phyloP scores from a whole-genome alignment of 2,329 filamentous ascomycete genomes.

The Thelonectria rubi region DNA sequence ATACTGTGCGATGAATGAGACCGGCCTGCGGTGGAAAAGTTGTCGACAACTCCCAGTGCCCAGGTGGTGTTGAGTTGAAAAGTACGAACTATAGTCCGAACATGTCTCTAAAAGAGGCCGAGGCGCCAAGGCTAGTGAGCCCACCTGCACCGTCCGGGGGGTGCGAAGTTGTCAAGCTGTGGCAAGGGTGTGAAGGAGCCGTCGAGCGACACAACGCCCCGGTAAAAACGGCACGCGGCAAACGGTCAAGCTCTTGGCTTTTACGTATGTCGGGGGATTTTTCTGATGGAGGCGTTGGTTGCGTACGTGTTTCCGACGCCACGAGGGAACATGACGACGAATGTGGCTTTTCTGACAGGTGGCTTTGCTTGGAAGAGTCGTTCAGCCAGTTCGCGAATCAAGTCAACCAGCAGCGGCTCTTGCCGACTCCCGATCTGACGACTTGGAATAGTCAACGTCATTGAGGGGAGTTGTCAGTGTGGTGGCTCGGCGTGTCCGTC shows the following conservation, averaged over 20 bases:
- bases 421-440: not conserved
- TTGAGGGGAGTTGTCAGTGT: too few species aligned
- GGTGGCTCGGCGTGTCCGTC: too few species aligned
- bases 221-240: constrained; percentile 18
- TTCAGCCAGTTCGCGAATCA: not conserved
- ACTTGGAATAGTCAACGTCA: too few species aligned
- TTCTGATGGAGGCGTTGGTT: not conserved
- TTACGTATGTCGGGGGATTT: constrained; percentile 2
- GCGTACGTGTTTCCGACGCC: constrained; percentile 1
- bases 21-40: too few species aligned
- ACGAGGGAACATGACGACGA: not conserved
- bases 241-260: constrained; percentile 7
- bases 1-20: too few species aligned
- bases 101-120: not conserved
- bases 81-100: too few species aligned
- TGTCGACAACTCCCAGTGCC: too few species aligned
- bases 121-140: not conserved
- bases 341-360: constrained; percentile 1
- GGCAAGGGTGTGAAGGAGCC: too few species aligned
- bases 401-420: not conserved
- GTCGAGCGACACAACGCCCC: not conserved
- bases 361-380: too few species aligned
- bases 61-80: too few species aligned
- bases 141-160: not conserved
- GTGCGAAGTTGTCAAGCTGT: not conserved